Evolutionary conservation across 345 rosid species (phyloP).

Genomic region (Cardamine chenopodiifolia): DNA sequence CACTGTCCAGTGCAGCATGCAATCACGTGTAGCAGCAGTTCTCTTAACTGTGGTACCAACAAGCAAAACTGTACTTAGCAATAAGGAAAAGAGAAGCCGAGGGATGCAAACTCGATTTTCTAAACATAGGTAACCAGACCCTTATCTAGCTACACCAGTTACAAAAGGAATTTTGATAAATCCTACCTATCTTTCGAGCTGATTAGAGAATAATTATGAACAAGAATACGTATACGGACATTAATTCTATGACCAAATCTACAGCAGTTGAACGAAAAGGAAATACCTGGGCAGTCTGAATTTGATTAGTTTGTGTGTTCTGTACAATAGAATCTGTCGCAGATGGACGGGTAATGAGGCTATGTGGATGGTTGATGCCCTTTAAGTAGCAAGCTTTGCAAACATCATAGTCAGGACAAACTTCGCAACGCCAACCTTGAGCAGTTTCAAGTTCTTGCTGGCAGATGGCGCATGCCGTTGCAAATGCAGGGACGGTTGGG

Average conservation of each 20-base stretch:
- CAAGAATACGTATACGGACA: neutral
- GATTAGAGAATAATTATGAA: neutral
- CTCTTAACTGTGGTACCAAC: conserved; percentile 74
- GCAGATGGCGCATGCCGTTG: conserved; percentile 75
- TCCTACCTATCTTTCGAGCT: conserved; percentile 13
- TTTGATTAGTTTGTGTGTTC: conserved; percentile 86
- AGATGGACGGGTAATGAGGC: conserved; percentile 78
- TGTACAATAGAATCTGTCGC: conserved; percentile 87
- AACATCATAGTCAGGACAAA: conserved; percentile 92
- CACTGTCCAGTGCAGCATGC: conserved; percentile 71
- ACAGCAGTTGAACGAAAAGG: conserved; percentile 6
- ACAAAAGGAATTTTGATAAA: neutral
- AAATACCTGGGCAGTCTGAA: conserved; percentile 68
- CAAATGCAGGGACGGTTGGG: conserved; percentile 98
- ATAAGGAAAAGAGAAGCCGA: conserved; percentile 15
- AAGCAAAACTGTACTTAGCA: conserved; percentile 16
- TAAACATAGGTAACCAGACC: neutral
- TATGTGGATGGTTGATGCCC: conserved; percentile 91
- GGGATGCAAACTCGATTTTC: conserved; percentile 16
- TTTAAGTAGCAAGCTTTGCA: conserved; percentile 88
- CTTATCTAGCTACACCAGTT: conserved; percentile 5
- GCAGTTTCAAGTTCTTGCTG: conserved; percentile 90
- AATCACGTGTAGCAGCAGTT: conserved; percentile 85
- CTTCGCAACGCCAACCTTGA: conserved; percentile 98
- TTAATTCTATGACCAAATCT: conserved; percentile 5